Conservation (phyloP, 2,329 filamentous ascomycete genomes). For the Claviceps sp. region DNA sequence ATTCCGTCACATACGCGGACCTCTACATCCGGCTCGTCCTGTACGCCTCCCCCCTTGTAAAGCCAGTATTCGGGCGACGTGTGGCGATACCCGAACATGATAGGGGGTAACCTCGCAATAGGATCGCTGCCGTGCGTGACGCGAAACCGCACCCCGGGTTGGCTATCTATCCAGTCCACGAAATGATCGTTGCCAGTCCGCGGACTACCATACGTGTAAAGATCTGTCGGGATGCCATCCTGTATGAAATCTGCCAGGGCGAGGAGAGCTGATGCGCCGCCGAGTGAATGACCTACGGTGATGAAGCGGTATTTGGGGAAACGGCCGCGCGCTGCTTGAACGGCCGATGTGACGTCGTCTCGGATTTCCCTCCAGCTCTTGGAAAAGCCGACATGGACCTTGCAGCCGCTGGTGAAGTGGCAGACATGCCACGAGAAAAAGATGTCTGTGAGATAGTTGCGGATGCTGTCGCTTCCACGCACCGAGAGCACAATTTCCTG, state of each 20-base stretch:
- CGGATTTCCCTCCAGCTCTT: conserved; percentile 43
- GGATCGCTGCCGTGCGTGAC: conserved; percentile 56
- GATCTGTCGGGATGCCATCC: conserved; percentile 30
- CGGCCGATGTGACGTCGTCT: conserved; percentile 24
- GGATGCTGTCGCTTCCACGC: conserved; percentile 43
- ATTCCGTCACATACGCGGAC: conserved; percentile 35
- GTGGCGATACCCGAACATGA: conserved; percentile 48
- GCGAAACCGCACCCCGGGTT: conserved; percentile 42
- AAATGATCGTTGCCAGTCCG: conserved; percentile 47
- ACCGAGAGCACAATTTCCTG: conserved; percentile 45
- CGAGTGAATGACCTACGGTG: conserved; percentile 56
- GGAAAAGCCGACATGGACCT: conserved; percentile 44
- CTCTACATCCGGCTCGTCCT: conserved; percentile 24
- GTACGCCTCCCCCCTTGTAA: conserved; percentile 18
- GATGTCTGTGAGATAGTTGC: conserved; percentile 49
- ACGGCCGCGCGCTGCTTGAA: conserved; percentile 28
- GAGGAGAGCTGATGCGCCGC: conserved; percentile 49
- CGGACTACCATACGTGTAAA: conserved; percentile 56
- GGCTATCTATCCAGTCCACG: conserved; percentile 37
- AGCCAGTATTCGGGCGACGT: conserved; percentile 60
- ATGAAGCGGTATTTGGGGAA: conserved; percentile 41
- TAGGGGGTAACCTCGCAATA: conserved; percentile 52
- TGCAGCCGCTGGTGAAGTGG: conserved; percentile 27
- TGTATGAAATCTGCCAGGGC: conserved; percentile 42
- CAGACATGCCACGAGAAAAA: conserved; percentile 18